A percentile compares a stretch with the other conserved stretches of the same genome.
Evolutionary conservation across 1,284 basidiomycete genomes (phyloP).

Genomic region (Ustilago hordei): DNA sequence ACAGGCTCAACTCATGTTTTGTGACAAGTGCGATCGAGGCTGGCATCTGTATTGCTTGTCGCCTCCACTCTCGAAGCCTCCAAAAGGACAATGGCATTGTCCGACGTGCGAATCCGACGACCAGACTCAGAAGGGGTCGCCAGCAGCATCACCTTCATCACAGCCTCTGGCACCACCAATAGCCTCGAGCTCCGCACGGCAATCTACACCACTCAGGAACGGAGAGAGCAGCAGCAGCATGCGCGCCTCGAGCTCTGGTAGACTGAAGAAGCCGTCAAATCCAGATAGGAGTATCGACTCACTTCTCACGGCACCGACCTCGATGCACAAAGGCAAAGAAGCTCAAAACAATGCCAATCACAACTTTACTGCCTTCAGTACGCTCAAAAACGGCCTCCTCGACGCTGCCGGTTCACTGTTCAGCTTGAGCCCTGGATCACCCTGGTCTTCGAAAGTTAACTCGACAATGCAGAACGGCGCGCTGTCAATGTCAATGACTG

Average conservation of each 20-base stretch:
- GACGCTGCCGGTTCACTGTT: constrained; percentile 38
- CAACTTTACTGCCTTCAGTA: constrained; percentile 42
- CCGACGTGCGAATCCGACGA: constrained; percentile 57
- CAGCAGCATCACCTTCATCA: not conserved
- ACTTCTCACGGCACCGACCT: constrained; percentile 23
- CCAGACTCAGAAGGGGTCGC: constrained; percentile 11
- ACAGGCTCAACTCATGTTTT: constrained; percentile 86
- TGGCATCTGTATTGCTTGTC: constrained; percentile 91
- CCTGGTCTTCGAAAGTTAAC: constrained; percentile 18
- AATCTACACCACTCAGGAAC: constrained; percentile 4
- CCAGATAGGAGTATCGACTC: constrained; percentile 40
- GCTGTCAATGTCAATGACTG: constrained; percentile 10
- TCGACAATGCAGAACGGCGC: not conserved
- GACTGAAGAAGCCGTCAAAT: constrained; percentile 43
- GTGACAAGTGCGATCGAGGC: constrained; percentile 94
- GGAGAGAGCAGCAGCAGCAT: not conserved
- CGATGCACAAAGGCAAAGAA: constrained; percentile 14
- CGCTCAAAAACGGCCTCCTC: constrained; percentile 39
- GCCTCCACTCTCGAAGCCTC: constrained; percentile 72
- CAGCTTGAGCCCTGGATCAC: constrained; percentile 26
- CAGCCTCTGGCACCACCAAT: not conserved
- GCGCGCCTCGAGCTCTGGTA: constrained; percentile 29
- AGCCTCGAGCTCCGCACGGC: constrained; percentile 5
- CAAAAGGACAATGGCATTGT: constrained; percentile 59
- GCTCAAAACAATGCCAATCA: constrained; percentile 1